Evolutionary conservation across 2,329 filamentous ascomycete genomes (phyloP), one percentile per base, ranked within the genome.

Genomic region (Nigrospora osmanthi): DNA sequence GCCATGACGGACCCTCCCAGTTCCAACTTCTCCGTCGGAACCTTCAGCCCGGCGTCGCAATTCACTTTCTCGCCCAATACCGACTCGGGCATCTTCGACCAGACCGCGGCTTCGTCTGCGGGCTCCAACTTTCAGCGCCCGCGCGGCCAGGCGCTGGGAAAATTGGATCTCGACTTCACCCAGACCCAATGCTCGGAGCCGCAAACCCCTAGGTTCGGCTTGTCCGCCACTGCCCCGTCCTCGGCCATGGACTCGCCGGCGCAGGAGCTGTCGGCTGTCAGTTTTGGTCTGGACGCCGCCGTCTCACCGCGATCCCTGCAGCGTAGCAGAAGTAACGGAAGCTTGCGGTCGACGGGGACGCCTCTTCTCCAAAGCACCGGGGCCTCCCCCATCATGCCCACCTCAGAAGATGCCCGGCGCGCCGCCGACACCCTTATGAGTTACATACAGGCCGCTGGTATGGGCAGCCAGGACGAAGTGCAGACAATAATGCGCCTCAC

Each of bases 141-240:
- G n/a, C 77, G 89, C 57, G 93, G 87, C 61, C 89, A 94, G 63
- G 95, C 89, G 0, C 89, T 95, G 51, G 88, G 89, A 1, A 81
- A 83, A 38, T 69, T 88, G 36, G 81, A 80, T 45, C 71, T 85
- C 38, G 83, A 78, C 46, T 78, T 74, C 52, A 73, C 71, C 52
- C 72, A 74, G 46, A 50, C 58, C 15, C 63, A 63, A 34, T 52
- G 53, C 4, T 58, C 61, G 6, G 72, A 76, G 32, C 68, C 71
- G 1, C 60, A 71, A 53, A 77, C 74, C 4, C 74, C 75, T 6
- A 75, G 73, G 44, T 71, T 72, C 42, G 67, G 69, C 38, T 55
- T 70, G 4, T 61, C 71, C 6, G 66, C 70, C 3, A 73, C 71
- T 1, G 70, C 68, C 0, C 69, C 75, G 0, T 72, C 74, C 4